Conservation (phyloP, 768 basidiomycete genomes). For the Psilocybe sp. region DNA sequence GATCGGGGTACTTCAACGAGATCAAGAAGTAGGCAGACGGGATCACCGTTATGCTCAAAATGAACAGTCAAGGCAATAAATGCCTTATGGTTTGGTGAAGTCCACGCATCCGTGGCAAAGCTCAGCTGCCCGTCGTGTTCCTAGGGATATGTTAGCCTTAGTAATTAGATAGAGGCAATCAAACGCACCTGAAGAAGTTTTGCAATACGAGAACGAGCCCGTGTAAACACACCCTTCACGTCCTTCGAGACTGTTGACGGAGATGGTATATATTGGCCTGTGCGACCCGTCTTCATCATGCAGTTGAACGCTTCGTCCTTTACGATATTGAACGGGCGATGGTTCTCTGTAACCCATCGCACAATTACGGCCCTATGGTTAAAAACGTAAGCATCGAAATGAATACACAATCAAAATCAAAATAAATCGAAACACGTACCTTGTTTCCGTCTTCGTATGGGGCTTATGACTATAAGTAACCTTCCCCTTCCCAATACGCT, state of each 20-base stretch:
- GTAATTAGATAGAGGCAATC: background rate
- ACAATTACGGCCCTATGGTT: slow-evolving; percentile 28
- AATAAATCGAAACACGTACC: too few relatives aligned
- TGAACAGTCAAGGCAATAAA: slow-evolving; percentile 28
- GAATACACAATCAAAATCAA: too few relatives aligned
- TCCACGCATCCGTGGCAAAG: slow-evolving; percentile 22
- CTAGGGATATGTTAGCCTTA: background rate
- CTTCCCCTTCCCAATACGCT: too few relatives aligned
- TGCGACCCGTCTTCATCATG: slow-evolving; percentile 5
- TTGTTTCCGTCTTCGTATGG: too few relatives aligned
- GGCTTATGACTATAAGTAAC: too few relatives aligned
- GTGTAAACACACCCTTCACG: slow-evolving; percentile 4
- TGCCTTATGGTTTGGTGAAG: slow-evolving; percentile 28
- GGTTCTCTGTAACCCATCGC: slow-evolving; percentile 8
- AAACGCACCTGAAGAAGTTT: slow-evolving; percentile 3
- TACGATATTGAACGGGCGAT: slow-evolving; percentile 4
- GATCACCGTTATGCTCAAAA: slow-evolving; percentile 21
- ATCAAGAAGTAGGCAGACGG: slow-evolving; percentile 26
- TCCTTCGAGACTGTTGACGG: slow-evolving; percentile 5
- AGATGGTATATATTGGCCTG: slow-evolving; percentile 6
- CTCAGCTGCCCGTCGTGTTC: background rate
- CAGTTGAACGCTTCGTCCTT: slow-evolving; percentile 8
- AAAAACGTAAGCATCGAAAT: too few relatives aligned
- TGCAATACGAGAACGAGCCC: background rate
- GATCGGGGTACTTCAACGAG: slow-evolving; percentile 7